Evolutionary conservation across 345 rosid species (phyloP).

Genomic region (Gossypium turneri): DNA sequence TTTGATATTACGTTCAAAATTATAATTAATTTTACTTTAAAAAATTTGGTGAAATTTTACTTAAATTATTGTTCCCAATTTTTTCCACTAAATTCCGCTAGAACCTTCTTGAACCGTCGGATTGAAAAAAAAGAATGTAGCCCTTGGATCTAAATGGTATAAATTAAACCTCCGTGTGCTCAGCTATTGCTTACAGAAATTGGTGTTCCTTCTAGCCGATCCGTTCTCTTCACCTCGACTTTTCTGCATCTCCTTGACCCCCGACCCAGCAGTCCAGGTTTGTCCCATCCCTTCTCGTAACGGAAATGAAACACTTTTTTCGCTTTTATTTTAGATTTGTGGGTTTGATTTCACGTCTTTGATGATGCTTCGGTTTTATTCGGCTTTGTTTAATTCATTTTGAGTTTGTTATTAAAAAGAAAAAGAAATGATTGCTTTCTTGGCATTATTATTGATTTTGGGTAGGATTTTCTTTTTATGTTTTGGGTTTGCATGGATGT

Average conservation of each 20-base stretch:
- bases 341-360: neutral
- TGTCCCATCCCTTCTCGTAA: neutral
- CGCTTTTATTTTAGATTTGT: neutral
- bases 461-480: neutral
- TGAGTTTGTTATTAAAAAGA: neutral
- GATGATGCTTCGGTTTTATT: neutral
- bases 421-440: neutral
- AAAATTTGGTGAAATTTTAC: too few relatives aligned
- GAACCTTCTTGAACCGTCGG: slow-evolving; percentile 4
- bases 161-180: neutral
- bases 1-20: too few relatives aligned
- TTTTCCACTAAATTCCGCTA: neutral
- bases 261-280: neutral
- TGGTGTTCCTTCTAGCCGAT: neutral
- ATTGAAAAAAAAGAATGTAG: neutral
- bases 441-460: neutral
- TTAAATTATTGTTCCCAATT: too few relatives aligned
- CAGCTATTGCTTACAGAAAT: neutral
- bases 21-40: too few relatives aligned
- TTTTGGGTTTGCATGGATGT: neutral
- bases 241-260: neutral
- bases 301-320: neutral
- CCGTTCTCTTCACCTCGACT: too few relatives aligned
- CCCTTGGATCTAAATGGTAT: neutral
- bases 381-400: neutral